These are phyloP conservation scores for Aureobasidium leucospermi DNA, from an alignment of 2,329 filamentous ascomycete genomes.

Conservation along the genomic window DNA sequence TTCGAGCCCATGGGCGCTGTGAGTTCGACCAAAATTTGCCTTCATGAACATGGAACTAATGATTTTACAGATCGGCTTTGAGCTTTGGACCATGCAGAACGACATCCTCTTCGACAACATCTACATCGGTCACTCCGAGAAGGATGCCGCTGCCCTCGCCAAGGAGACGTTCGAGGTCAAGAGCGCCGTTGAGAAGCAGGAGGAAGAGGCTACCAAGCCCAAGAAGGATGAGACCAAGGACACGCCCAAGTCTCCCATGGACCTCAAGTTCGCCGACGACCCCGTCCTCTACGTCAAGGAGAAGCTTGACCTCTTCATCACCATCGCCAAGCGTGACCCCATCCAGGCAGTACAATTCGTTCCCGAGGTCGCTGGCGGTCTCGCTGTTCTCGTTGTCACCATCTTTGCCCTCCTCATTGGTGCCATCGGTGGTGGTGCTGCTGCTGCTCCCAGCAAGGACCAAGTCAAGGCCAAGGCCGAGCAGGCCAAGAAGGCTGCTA, in stretches of 20 bases:
- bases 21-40: slow-evolving; percentile 39
- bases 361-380: slow-evolving; percentile 79
- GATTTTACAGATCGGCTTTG: slow-evolving; percentile 72
- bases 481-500: slow-evolving; percentile 66
- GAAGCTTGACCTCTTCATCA: slow-evolving; percentile 88
- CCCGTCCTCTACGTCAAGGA: slow-evolving; percentile 80
- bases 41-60: neutral
- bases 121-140: slow-evolving; percentile 95
- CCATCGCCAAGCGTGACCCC: slow-evolving; percentile 74
- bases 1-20: slow-evolving; percentile 97
- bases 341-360: slow-evolving; percentile 80
- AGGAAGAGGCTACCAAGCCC: slow-evolving; percentile 74
- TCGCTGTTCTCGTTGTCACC: slow-evolving; percentile 63
- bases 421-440: slow-evolving; percentile 56
- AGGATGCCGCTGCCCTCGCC: slow-evolving; percentile 83
- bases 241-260: slow-evolving; percentile 61
- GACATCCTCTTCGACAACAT: slow-evolving; percentile 99
- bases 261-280: slow-evolving; percentile 85
- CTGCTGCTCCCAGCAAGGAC: slow-evolving; percentile 54
- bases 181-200: slow-evolving; percentile 71
- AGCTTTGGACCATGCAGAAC: slow-evolving; percentile 99
- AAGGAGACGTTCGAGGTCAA: slow-evolving; percentile 88
- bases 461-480: slow-evolving; percentile 66
- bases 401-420: slow-evolving; percentile 64
- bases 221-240: slow-evolving; percentile 52